These are phyloP conservation scores for Fusarium nelsonii DNA, from an alignment of 2,329 filamentous ascomycete species.

Conservation along the genomic window DNA sequence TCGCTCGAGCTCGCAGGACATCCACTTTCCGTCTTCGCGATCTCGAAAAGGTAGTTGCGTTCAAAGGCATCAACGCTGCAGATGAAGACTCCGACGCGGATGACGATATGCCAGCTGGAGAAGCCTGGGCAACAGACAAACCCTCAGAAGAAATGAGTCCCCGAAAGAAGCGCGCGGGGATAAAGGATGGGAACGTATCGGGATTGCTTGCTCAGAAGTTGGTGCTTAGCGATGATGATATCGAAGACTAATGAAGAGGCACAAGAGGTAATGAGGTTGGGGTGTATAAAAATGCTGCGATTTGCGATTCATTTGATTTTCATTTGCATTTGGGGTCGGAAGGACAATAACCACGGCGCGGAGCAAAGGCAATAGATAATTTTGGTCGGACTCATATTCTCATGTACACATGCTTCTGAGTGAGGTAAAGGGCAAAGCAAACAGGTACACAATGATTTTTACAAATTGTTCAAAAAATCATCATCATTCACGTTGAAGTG, in stretches of 20 bases:
- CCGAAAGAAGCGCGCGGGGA: conserved; percentile 59
- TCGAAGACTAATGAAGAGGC: conserved; percentile 71
- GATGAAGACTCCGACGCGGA: conserved; percentile 63
- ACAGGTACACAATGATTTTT: background rate
- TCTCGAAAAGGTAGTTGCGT: conserved; percentile 76
- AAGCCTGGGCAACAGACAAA: conserved; percentile 72
- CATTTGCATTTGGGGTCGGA: conserved; percentile 12
- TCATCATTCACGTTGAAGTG: conserved; percentile 45
- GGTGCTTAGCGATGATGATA: conserved; percentile 85
- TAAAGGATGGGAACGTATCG: conserved; percentile 54
- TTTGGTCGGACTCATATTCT: conserved; percentile 8
- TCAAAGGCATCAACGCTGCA: conserved; percentile 68
- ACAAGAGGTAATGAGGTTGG: background rate
- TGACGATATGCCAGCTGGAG: conserved; percentile 57
- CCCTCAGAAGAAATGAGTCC: conserved; percentile 67
- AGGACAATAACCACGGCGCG: conserved; percentile 18
- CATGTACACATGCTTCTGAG: conserved; percentile 15
- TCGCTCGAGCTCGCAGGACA: conserved; percentile 62
- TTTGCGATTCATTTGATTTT: conserved; percentile 35
- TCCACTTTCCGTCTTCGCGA: conserved; percentile 62
- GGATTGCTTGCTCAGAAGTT: conserved; percentile 71
- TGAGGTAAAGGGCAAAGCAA: conserved; percentile 11
- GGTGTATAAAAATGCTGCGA: conserved; percentile 6
- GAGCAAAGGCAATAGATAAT: conserved; percentile 31
- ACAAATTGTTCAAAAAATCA: conserved; percentile 34